Percentiles rank a stretch among this genome's conserved stretches.
Evolutionary conservation across 768 basidiomycete genomes (phyloP).

Genomic region (Asterophora lycoperdoides): DNA sequence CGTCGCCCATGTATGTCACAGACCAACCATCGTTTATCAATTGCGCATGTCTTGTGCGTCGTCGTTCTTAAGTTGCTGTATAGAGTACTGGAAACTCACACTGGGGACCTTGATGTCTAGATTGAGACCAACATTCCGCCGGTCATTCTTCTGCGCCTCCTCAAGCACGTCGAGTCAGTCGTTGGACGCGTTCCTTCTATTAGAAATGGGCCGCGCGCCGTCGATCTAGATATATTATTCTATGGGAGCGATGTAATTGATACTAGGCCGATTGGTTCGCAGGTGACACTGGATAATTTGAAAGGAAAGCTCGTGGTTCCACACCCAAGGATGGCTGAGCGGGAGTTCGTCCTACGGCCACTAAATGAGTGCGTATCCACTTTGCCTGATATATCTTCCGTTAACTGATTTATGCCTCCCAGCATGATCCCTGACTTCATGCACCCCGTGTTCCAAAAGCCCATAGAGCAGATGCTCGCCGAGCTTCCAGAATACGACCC

Average conservation of each 20-base stretch:
- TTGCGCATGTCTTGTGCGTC: slow-evolving; percentile 81
- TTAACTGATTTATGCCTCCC: not conserved
- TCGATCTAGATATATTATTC: slow-evolving; percentile 86
- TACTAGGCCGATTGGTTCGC: slow-evolving; percentile 40
- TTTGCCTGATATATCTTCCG: not conserved
- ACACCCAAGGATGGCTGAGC: slow-evolving; percentile 73
- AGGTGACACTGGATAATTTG: slow-evolving; percentile 44
- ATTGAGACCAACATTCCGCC: slow-evolving; percentile 72
- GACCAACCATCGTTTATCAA: slow-evolving; percentile 90
- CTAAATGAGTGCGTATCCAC: slow-evolving; percentile 70
- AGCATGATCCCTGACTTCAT: slow-evolving; percentile 78
- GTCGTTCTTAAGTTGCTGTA: not conserved
- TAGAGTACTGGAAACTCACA: not conserved
- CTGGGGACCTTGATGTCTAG: slow-evolving; percentile 35
- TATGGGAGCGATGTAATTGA: slow-evolving; percentile 65
- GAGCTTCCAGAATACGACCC: slow-evolving; percentile 35
- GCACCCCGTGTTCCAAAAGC: slow-evolving; percentile 55
- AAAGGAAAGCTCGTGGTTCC: slow-evolving; percentile 77
- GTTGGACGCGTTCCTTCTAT: slow-evolving; percentile 80
- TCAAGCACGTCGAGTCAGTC: slow-evolving; percentile 68
- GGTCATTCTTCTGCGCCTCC: slow-evolving; percentile 46
- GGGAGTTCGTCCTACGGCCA: slow-evolving; percentile 91
- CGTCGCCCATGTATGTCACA: slow-evolving; percentile 91
- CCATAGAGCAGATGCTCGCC: slow-evolving; percentile 43
- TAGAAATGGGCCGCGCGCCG: slow-evolving; percentile 81